Percentiles rank a stretch among this genome's conserved stretches.
phyloP scores from a whole-genome alignment of 805 yeast species.

The Naumovozyma baii region DNA sequence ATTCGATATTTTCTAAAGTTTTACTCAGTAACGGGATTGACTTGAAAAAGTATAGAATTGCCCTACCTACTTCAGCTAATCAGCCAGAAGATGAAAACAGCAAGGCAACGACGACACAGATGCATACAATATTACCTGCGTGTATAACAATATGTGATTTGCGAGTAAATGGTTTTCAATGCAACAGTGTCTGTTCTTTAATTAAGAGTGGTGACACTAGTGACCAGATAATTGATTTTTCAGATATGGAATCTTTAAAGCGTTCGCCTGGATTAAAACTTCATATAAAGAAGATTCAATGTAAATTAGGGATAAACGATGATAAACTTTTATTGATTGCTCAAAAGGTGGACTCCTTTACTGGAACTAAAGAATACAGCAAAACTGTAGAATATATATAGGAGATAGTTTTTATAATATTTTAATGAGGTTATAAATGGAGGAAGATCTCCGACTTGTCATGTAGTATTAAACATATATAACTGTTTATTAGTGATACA shows the following conservation, averaged over 20 bases:
- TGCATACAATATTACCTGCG: constrained; percentile 13
- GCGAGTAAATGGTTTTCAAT: constrained; percentile 10
- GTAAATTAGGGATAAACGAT: constrained; percentile 17
- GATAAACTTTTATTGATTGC: constrained; percentile 14
- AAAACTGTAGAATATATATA: constrained; percentile 11
- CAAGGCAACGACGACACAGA: not conserved
- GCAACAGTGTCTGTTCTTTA: constrained; percentile 8
- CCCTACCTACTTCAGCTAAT: constrained; percentile 1
- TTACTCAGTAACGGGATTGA: constrained; percentile 5
- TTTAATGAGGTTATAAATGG: too few species aligned
- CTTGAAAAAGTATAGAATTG: constrained; percentile 4
- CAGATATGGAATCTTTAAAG: constrained; percentile 3
- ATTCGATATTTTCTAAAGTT: constrained; percentile 8
- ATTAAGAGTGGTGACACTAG: constrained; percentile 4
- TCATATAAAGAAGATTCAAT: constrained; percentile 14
- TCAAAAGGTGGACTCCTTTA: constrained; percentile 13
- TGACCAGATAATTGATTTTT: constrained; percentile 15
- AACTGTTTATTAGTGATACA: too few species aligned
- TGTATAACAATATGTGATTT: constrained; percentile 15
- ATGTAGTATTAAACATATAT: too few species aligned
- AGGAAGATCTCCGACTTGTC: too few species aligned
- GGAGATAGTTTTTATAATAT: not conserved
- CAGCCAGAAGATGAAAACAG: constrained; percentile 1
- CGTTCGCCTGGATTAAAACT: constrained; percentile 10
- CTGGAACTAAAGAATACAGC: constrained; percentile 12